These are phyloP conservation scores for Trametes sanguinea DNA, from an alignment of 768 basidiomycete species.

Conservation along the genomic window DNA sequence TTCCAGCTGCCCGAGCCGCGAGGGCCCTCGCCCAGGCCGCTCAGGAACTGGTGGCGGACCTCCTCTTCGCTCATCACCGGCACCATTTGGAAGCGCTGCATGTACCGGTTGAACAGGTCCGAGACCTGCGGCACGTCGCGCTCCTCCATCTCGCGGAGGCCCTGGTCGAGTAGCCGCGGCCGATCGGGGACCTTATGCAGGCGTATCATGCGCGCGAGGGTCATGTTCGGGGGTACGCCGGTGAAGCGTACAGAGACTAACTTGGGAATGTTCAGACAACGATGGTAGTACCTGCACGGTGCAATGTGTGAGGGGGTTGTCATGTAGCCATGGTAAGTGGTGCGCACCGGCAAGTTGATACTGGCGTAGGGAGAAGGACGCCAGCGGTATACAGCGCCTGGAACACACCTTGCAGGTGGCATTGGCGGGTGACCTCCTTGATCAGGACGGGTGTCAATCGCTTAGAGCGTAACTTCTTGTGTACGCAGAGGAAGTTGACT, in stretches of 20 bases:
- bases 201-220: slow-evolving; percentile 87
- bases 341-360: slow-evolving; percentile 77
- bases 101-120: slow-evolving; percentile 72
- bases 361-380: slow-evolving; percentile 89
- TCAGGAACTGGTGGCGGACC: slow-evolving; percentile 82
- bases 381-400: slow-evolving; percentile 98
- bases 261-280: slow-evolving; percentile 88
- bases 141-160: slow-evolving; percentile 87
- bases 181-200: slow-evolving; percentile 64
- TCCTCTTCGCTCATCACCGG: slow-evolving; percentile 79
- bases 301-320: too few species aligned
- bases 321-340: too few species aligned
- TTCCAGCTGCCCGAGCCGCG: slow-evolving; percentile 48
- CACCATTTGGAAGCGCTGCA: slow-evolving; percentile 83
- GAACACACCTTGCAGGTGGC: slow-evolving; percentile 86
- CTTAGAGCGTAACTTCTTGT: slow-evolving; percentile 96
- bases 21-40: slow-evolving; percentile 68
- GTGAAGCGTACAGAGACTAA: slow-evolving; percentile 90
- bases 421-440: slow-evolving; percentile 94
- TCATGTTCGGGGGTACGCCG: slow-evolving; percentile 83
- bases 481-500: slow-evolving; percentile 97
- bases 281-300: slow-evolving; percentile 78
- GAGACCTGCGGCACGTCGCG: slow-evolving; percentile 71
- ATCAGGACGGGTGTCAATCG: slow-evolving; percentile 94
- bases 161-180: slow-evolving; percentile 47